Conservation (phyloP, 2,329 filamentous ascomycete species). For the Colletotrichum liriopes region DNA sequence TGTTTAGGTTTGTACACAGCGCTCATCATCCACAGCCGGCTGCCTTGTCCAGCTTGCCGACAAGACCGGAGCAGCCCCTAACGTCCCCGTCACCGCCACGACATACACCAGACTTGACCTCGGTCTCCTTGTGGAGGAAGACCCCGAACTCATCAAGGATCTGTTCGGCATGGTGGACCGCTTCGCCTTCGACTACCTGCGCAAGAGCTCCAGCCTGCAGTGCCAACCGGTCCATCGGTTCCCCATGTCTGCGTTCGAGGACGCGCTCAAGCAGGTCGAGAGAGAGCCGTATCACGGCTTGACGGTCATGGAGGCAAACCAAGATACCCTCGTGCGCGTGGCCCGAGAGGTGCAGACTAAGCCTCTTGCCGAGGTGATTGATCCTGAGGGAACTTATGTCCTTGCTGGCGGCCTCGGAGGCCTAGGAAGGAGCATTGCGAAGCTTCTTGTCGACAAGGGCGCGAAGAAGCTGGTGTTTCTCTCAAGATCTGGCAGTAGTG, state of each 20-base stretch:
- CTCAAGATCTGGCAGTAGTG: slow-evolving; percentile 62
- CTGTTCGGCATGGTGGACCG: slow-evolving; percentile 47
- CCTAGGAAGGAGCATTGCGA: slow-evolving; percentile 68
- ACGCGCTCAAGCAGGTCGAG: slow-evolving; percentile 49
- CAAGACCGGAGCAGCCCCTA: slow-evolving; percentile 42
- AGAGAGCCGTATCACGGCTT: slow-evolving; percentile 30
- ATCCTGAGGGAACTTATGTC: slow-evolving; percentile 64
- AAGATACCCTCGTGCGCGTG: slow-evolving; percentile 45
- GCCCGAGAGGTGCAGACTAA: slow-evolving; percentile 44
- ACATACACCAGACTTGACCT: slow-evolving; percentile 54
- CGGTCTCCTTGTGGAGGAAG: slow-evolving; percentile 50
- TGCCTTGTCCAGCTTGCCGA: slow-evolving; percentile 52
- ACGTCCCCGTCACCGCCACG: slow-evolving; percentile 41
- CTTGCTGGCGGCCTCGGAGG: slow-evolving; percentile 72
- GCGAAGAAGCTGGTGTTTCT: slow-evolving; percentile 68
- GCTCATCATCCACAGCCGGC: slow-evolving; percentile 49
- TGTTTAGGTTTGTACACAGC: slow-evolving; percentile 21
- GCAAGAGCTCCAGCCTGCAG: slow-evolving; percentile 5
- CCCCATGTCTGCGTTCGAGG: slow-evolving; percentile 45
- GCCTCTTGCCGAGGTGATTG: slow-evolving; percentile 51
- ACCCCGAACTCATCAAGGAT: slow-evolving; percentile 51
- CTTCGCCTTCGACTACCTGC: slow-evolving; percentile 18
- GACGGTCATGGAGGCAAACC: slow-evolving; percentile 27
- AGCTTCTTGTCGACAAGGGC: slow-evolving; percentile 65
- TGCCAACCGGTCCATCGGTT: slow-evolving; percentile 25